Evolutionary conservation across 345 rosid species (phyloP).

Genomic region (Salix arbutifolia): DNA sequence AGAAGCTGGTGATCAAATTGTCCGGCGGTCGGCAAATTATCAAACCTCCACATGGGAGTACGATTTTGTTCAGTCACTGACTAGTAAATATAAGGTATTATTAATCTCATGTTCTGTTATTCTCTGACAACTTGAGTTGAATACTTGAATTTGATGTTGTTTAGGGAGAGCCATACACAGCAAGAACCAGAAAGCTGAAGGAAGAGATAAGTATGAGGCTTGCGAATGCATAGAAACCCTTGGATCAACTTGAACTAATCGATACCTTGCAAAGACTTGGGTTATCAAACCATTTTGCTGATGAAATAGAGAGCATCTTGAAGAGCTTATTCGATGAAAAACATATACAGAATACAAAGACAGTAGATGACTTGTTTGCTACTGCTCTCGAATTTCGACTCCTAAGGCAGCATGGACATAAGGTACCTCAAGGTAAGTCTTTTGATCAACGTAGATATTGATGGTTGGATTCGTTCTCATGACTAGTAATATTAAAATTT

Average conservation of each 20-base stretch:
- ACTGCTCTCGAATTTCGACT: constrained; percentile 9
- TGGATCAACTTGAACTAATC: no score
- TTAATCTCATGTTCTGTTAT: no score
- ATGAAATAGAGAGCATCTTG: background rate
- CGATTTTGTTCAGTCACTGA: constrained; percentile 10
- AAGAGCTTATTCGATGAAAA: background rate
- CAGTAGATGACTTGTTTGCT: background rate
- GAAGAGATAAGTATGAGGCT: no score
- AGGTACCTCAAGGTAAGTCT: constrained; percentile 2
- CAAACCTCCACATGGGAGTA: constrained; percentile 12
- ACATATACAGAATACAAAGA: background rate
- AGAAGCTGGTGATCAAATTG: background rate
- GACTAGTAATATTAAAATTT: no score
- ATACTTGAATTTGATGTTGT: no score
- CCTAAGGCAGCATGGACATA: background rate
- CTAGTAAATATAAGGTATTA: background rate
- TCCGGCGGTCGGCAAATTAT: constrained; percentile 12
- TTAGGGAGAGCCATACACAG: no score
- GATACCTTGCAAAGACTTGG: no score
- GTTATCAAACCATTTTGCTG: background rate
- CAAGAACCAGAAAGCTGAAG: no score
- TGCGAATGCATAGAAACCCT: no score
- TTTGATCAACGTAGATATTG: background rate
- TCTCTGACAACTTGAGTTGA: no score
- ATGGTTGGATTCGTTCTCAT: no score